Base-by-base conservation (phyloP, 2,329 filamentous ascomycete species). In the Phaeosphaeriaceae sp. region DNA sequence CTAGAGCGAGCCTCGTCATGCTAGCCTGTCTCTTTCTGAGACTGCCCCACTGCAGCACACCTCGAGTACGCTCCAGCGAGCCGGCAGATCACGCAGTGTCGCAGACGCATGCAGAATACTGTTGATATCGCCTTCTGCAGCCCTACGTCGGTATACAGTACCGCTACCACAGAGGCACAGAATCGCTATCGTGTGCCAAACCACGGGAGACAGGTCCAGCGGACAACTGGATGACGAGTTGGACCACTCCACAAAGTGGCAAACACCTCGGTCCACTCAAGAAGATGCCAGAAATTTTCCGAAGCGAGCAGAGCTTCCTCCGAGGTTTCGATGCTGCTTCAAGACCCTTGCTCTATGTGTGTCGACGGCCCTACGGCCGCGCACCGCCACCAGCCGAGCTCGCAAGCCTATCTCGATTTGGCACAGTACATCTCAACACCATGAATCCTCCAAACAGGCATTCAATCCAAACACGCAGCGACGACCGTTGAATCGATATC, bases 341-440 rank as follows among this genome's bases (percentile, higher is more conserved):
- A 53, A 44, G 52, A 44, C 46, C 52, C 53, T 49, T 42, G 47
- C 40, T 19, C 17, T 1, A n/a, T 33, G 10, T 44, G 31, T 22
- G 48, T 24, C 45, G 45, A 44, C 51, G 27, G 33, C 52, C 31
- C 48, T 51, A 46, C 47, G 46, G 54, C 57, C 54, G 51, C 25
- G 25, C 31, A 36, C 31, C 51, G 56, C 56, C 52, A 58, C 52
- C 48, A 21, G 51, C 22, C 9, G 33, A 48, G 25, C 27, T 62
- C 59, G 59, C 59, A 66, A 66, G 56, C 57, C 60, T 56, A 61
- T 47, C 63, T 58, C 44, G 20, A 61, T 66, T 51, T 50, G 63
- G 63, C 53, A 49, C 25, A 57, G 55, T 42, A 53, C 60, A 20
- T 42, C 65, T 66, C 67, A 70, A 69, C 65, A 70, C 61, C 69